Conservation (phyloP, 805 yeast species). For the Zygotorulaspora sp. region DNA sequence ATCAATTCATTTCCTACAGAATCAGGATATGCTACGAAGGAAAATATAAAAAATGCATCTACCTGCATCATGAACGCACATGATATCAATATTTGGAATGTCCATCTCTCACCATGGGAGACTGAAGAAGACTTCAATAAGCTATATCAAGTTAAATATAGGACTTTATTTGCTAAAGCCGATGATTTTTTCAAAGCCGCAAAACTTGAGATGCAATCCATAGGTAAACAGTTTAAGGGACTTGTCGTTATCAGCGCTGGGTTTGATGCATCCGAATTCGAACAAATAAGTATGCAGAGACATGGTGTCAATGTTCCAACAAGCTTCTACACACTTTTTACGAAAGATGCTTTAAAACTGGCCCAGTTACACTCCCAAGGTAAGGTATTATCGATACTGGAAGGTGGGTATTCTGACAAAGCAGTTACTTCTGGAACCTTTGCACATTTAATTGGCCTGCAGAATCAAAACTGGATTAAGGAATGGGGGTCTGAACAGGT, state of each 20-base stretch:
- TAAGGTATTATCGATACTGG: constrained; percentile 61
- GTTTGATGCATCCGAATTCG: constrained; percentile 82
- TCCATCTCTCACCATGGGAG: constrained; percentile 65
- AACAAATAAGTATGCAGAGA: constrained; percentile 78
- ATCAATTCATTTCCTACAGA: constrained; percentile 85
- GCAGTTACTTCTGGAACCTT: constrained; percentile 76
- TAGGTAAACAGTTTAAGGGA: constrained; percentile 45
- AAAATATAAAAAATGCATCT: constrained; percentile 68
- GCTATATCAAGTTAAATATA: constrained; percentile 57
- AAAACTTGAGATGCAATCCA: constrained; percentile 41
- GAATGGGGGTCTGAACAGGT: constrained; percentile 62
- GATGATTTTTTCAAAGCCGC: constrained; percentile 55
- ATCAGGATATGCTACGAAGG: constrained; percentile 66
- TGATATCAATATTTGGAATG: constrained; percentile 76
- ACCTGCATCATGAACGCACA: constrained; percentile 73
- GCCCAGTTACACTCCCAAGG: constrained; percentile 61
- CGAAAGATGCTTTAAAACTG: constrained; percentile 64
- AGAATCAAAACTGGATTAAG: constrained; percentile 50
- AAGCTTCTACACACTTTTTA: constrained; percentile 65
- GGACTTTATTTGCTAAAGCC: constrained; percentile 59
- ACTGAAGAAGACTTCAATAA: constrained; percentile 61
- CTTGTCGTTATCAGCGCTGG: constrained; percentile 79
- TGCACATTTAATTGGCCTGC: constrained; percentile 71
- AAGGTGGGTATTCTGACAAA: constrained; percentile 84
- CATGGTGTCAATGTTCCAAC: constrained; percentile 82